phyloP scores from a whole-genome alignment of 2,329 filamentous ascomycete species.

The Sporothrix inflata region DNA sequence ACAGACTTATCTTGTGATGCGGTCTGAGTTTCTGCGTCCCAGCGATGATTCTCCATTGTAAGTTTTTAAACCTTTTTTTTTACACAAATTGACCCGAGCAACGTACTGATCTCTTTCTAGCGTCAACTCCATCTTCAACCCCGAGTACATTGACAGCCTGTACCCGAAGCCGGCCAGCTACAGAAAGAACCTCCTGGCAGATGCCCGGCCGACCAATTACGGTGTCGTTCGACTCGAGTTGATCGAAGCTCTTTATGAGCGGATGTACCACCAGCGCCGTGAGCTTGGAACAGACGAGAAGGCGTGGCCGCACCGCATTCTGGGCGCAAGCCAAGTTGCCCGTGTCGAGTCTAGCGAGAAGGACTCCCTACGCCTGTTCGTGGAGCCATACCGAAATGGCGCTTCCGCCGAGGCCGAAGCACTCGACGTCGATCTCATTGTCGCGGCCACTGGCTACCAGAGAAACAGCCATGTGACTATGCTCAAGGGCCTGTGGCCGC shows the following conservation, averaged over 20 bases:
- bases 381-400: conserved; percentile 50
- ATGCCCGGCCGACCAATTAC: conserved; percentile 88
- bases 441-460: conserved; percentile 86
- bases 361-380: conserved; percentile 58
- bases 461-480: conserved; percentile 78
- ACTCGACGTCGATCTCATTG: conserved; percentile 76
- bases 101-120: too few species aligned
- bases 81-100: too few species aligned
- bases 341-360: conserved; percentile 57
- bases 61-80: conserved; percentile 46
- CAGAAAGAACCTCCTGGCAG: conserved; percentile 63
- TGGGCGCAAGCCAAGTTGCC: conserved; percentile 68
- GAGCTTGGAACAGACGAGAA: conserved; percentile 67
- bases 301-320: conserved; percentile 81
- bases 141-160: conserved; percentile 76
- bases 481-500: conserved; percentile 65
- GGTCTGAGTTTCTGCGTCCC: conserved; percentile 79
- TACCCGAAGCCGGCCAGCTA: conserved; percentile 67
- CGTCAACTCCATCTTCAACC: conserved; percentile 96
- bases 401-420: conserved; percentile 52
- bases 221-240: conserved; percentile 89
- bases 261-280: conserved; percentile 83
- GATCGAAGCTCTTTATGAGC: conserved; percentile 85
- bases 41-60: conserved; percentile 97
- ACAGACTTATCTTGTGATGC: conserved; percentile 76